A percentile compares a stretch with the other conserved stretches of the same genome.
Conservation (phyloP, 2,329 filamentous ascomycete genomes). For the Hypoxylon sp. region DNA sequence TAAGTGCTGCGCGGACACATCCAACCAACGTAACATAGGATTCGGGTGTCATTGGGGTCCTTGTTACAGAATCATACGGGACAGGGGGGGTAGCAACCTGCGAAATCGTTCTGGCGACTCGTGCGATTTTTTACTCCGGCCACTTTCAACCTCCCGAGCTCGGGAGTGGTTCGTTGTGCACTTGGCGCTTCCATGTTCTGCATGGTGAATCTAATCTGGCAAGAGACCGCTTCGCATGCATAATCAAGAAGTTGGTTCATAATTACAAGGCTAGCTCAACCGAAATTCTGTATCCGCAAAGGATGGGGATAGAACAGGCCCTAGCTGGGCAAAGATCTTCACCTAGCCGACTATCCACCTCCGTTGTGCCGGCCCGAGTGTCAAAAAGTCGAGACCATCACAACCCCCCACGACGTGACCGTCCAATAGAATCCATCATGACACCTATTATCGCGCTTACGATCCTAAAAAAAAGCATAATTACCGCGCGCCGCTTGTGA, state of each 20-base stretch:
- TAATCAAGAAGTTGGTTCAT: constrained; percentile 17
- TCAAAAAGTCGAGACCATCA: constrained; percentile 31
- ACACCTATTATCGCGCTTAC: constrained; percentile 33
- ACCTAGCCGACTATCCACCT: constrained; percentile 27
- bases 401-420: constrained; percentile 31
- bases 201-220: constrained; percentile 14
- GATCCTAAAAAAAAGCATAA: constrained; percentile 10
- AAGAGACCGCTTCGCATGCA: constrained; percentile 12
- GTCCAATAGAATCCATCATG: constrained; percentile 27
- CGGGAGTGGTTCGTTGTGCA: constrained; percentile 13
- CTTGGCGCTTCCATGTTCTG: constrained; percentile 12
- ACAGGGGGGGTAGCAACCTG: constrained; percentile 14
- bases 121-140: not conserved
- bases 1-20: constrained; percentile 9
- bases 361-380: constrained; percentile 36
- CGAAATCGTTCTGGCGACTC: constrained; percentile 4
- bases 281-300: constrained; percentile 29
- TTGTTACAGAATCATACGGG: constrained; percentile 18
- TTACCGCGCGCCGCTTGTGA: constrained; percentile 22
- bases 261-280: constrained; percentile 23
- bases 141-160: constrained; percentile 1
- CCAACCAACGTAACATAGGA: constrained; percentile 22
- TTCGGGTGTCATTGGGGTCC: constrained; percentile 13
- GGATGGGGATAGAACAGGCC: constrained; percentile 15
- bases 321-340: constrained; percentile 24